Conservation (phyloP, 2,329 filamentous ascomycete genomes). For the Arthrobotrys megalospora region DNA sequence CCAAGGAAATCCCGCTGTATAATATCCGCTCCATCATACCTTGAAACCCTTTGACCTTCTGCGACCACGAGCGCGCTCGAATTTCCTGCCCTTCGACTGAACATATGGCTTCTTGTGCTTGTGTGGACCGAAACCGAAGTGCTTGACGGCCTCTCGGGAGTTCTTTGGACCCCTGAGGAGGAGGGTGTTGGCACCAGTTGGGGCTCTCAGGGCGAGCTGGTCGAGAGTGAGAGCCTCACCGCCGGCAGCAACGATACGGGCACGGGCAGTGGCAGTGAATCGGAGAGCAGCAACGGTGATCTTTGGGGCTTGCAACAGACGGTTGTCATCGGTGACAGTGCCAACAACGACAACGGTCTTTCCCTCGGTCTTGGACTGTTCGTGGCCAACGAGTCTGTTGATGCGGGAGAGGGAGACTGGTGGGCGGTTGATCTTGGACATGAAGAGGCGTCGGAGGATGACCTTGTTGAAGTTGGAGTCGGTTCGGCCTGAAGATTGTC, state of each 20-base stretch:
- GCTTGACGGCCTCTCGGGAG: slow-evolving; percentile 96
- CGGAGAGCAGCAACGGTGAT: slow-evolving; percentile 92
- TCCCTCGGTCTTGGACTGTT: slow-evolving; percentile 73
- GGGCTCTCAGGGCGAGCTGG: slow-evolving; percentile 94
- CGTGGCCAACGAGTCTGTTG: slow-evolving; percentile 75
- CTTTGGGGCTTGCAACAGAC: slow-evolving; percentile 90
- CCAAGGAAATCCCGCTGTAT: neutral
- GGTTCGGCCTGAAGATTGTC: slow-evolving; percentile 74
- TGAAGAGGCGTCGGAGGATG: slow-evolving; percentile 95
- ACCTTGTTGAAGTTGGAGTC: slow-evolving; percentile 99
- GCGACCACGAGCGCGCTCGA: slow-evolving; percentile 98
- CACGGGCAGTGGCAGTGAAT: slow-evolving; percentile 96
- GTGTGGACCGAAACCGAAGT: slow-evolving; percentile 99
- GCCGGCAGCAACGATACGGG: slow-evolving; percentile 91
- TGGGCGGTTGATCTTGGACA: slow-evolving; percentile 98
- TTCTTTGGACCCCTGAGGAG: slow-evolving; percentile 99
- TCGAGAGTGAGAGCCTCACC: slow-evolving; percentile 96
- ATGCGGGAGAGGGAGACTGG: slow-evolving; percentile 96
- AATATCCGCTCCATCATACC: slow-evolving; percentile 78
- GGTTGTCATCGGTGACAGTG: slow-evolving; percentile 98
- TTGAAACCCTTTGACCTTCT: slow-evolving; percentile 99
- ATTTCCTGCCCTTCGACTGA: slow-evolving; percentile 99
- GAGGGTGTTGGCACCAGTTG: slow-evolving; percentile 96
- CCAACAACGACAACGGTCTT: slow-evolving; percentile 96
- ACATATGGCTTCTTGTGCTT: slow-evolving; percentile 90